Percentiles rank a stretch among this genome's conserved stretches.
Conservation (phyloP, 2,329 filamentous ascomycete genomes). For the Torrubiellomyces zombiae region DNA sequence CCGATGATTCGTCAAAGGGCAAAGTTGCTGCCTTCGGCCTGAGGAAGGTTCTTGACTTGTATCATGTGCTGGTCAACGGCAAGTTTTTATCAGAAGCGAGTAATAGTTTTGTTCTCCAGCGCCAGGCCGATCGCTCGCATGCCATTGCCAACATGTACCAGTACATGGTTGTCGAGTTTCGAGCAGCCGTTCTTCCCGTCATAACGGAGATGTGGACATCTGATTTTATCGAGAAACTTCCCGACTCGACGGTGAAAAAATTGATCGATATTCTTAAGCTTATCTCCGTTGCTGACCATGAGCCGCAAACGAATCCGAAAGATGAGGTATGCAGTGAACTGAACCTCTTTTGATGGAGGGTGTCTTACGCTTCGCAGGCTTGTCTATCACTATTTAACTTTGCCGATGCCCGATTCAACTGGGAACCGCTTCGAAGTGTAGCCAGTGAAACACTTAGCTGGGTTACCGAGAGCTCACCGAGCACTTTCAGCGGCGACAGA, state of each 20-base stretch:
- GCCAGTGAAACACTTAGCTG: conserved; percentile 17
- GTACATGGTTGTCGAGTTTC: conserved; percentile 76
- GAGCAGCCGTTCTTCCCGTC: conserved; percentile 61
- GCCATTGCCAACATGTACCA: conserved; percentile 29
- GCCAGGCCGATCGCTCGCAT: conserved; percentile 24
- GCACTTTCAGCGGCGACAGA: no score
- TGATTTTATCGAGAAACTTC: conserved; percentile 63
- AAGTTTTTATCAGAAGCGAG: conserved; percentile 69
- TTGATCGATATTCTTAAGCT: conserved; percentile 71
- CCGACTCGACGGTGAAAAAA: conserved; percentile 58
- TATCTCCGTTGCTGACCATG: conserved; percentile 61
- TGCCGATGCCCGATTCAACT: conserved; percentile 27
- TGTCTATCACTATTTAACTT: conserved; percentile 23
- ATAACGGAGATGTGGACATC: conserved; percentile 75
- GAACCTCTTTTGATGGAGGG: conserved; percentile 19
- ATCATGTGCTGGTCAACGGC: conserved; percentile 55
- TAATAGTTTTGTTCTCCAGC: conserved; percentile 31
- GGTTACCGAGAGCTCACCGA: no score
- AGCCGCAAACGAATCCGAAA: conserved; percentile 43
- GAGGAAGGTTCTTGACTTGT: conserved; percentile 74
- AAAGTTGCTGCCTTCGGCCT: conserved; percentile 42
- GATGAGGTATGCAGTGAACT: no score
- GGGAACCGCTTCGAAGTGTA: conserved; percentile 17
- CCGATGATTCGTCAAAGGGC: conserved; percentile 26
- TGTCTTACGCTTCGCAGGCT: conserved; percentile 14